Conservation (phyloP, 306 rosid species). For the Chamaecrista fasciculata region DNA sequence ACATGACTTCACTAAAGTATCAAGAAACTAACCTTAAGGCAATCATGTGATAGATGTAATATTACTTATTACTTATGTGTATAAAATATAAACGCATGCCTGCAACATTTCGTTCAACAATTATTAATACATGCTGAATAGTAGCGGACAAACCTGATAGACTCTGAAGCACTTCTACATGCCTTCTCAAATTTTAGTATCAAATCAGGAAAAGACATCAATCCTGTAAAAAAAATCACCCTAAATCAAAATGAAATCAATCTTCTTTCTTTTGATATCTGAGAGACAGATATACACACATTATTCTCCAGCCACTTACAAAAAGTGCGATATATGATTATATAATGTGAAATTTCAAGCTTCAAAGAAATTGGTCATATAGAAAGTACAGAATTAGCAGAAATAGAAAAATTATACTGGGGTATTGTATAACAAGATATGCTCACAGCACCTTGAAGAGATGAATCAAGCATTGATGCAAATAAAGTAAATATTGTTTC, state of each 20-base stretch:
- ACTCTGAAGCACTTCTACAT: slow-evolving; percentile 78
- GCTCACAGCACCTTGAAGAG: slow-evolving; percentile 67
- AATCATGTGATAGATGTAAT: neutral
- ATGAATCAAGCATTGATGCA: slow-evolving; percentile 83
- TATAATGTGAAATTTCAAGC: slow-evolving; percentile 21
- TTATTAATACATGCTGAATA: slow-evolving; percentile 8
- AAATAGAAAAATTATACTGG: slow-evolving; percentile 6
- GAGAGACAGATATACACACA: neutral
- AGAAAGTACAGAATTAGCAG: slow-evolving; percentile 10
- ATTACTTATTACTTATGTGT: neutral
- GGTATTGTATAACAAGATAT: neutral
- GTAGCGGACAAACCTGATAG: slow-evolving; percentile 59
- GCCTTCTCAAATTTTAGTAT: slow-evolving; percentile 67
- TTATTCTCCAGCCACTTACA: slow-evolving; percentile 13
- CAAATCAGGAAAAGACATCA: slow-evolving; percentile 79
- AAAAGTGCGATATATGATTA: neutral
- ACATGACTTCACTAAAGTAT: slow-evolving; percentile 6
- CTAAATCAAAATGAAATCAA: neutral
- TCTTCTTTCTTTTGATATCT: neutral
- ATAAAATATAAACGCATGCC: slow-evolving; percentile 4
- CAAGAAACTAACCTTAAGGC: slow-evolving; percentile 5
- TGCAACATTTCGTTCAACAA: slow-evolving; percentile 4
- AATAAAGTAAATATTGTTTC: slow-evolving; percentile 63
- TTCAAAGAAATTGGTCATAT: neutral
- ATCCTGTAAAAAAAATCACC: slow-evolving; percentile 47